These are phyloP conservation scores for Moniliella sp. DNA, from an alignment of 1,284 basidiomycete genomes.

Conservation along the genomic window DNA sequence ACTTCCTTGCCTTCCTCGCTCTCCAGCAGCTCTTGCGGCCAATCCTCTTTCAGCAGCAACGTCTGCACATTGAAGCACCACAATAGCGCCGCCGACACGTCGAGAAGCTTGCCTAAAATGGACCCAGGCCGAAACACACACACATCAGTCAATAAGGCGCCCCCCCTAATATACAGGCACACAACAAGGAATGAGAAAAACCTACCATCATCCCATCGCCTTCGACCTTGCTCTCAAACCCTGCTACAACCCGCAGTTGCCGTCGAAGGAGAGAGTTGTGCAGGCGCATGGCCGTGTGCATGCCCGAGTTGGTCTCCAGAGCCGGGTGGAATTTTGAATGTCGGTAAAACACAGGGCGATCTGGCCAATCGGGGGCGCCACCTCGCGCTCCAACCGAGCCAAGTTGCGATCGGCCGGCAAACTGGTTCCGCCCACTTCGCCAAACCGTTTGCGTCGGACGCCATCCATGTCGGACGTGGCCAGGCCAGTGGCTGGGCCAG, in stretches of 20 bases:
- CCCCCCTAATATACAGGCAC: too few relatives aligned
- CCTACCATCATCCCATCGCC: conserved; percentile 97
- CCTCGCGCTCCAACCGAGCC: conserved; percentile 52
- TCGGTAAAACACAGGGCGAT: conserved; percentile 92
- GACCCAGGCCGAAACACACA: too few relatives aligned
- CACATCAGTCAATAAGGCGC: too few relatives aligned
- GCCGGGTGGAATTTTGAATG: conserved; percentile 82
- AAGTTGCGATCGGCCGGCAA: conserved; percentile 34
- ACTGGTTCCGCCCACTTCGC: conserved; percentile 13
- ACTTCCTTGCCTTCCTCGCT: conserved; percentile 72
- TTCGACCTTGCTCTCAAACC: conserved; percentile 98
- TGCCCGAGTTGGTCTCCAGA: conserved; percentile 91
- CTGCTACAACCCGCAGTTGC: conserved; percentile 69
- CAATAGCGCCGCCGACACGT: conserved; percentile 61
- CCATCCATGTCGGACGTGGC: conserved; percentile 38
- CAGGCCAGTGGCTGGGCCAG: too few relatives aligned
- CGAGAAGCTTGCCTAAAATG: too few relatives aligned
- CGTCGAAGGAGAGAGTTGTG: conserved; percentile 75
- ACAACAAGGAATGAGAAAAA: too few relatives aligned
- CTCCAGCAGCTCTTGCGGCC: conserved; percentile 85
- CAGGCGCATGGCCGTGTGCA: conserved; percentile 77
- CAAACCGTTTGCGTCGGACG: too few relatives aligned
- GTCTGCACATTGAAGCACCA: conserved; percentile 79
- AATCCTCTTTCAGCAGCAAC: conserved; percentile 57
- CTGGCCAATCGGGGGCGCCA: conserved; percentile 66